These are phyloP conservation scores for Firmiana major DNA, from an alignment of 345 rosid genomes.

Conservation along the genomic window DNA sequence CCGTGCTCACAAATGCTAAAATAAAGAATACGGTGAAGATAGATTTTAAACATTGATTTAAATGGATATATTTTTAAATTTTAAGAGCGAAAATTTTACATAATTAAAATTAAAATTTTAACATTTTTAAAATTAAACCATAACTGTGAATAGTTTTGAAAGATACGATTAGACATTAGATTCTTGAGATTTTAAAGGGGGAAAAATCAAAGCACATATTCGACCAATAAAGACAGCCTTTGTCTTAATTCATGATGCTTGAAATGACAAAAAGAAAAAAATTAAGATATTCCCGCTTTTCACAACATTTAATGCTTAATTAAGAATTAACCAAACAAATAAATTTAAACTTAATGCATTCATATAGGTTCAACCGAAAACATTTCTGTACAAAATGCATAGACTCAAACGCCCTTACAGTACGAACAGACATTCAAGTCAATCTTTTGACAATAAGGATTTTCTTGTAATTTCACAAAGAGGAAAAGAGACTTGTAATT, in stretches of 20 bases:
- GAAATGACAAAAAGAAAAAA: not conserved
- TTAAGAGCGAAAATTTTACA: too few relatives aligned
- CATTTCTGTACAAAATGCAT: not conserved
- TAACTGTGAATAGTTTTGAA: too few relatives aligned
- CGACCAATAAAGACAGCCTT: not conserved
- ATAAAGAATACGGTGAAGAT: too few relatives aligned
- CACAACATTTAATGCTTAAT: not conserved
- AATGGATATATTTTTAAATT: too few relatives aligned
- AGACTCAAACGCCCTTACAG: conserved; percentile 20
- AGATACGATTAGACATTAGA: not conserved
- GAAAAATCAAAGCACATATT: conserved; percentile 3
- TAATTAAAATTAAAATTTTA: too few relatives aligned
- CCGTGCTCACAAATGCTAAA: too few relatives aligned
- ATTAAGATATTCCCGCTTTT: not conserved
- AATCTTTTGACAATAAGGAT: conserved; percentile 8
- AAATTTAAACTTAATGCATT: not conserved
- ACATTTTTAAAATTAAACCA: too few relatives aligned
- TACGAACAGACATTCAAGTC: not conserved
- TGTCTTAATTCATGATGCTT: not conserved
- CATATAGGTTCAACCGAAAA: not conserved
- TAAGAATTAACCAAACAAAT: not conserved
- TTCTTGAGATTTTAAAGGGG: not conserved
- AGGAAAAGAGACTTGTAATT: not conserved
- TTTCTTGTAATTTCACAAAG: conserved; percentile 6
- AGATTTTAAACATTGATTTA: too few relatives aligned